A percentile compares a stretch with the other conserved stretches of the same genome.
phyloP scores from a whole-genome alignment of 129 eudicot species.

The Pseudognaphalium luteoalbum region DNA sequence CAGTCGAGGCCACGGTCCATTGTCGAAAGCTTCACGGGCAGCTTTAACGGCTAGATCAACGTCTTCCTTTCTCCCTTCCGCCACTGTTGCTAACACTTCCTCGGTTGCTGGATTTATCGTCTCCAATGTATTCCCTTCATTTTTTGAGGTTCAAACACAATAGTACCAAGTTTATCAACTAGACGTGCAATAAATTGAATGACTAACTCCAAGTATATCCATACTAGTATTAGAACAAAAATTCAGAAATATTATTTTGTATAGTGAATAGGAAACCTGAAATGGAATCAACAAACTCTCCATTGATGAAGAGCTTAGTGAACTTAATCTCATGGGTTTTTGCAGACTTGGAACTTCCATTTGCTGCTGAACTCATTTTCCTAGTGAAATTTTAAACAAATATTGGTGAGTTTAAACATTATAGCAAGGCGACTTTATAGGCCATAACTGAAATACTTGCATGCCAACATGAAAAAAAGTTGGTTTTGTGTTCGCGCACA shows the following conservation, averaged over 20 bases:
- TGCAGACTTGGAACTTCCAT: background rate
- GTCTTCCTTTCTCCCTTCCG: slow-evolving; percentile 77
- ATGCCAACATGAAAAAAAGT: no score
- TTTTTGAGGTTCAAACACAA: background rate
- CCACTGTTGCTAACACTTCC: slow-evolving; percentile 53
- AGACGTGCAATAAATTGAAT: background rate
- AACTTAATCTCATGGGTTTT: slow-evolving; percentile 4
- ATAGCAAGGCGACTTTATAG: background rate
- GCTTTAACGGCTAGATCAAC: slow-evolving; percentile 87
- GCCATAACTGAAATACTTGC: no score
- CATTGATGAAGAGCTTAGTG: slow-evolving; percentile 6
- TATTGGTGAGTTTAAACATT: background rate
- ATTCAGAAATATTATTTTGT: background rate
- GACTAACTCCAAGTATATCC: no score
- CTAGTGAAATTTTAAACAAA: background rate
- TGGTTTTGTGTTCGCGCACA: no score
- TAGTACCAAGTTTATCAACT: background rate
- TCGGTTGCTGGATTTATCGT: slow-evolving; percentile 76
- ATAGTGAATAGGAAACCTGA: slow-evolving; percentile 38
- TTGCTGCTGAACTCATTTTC: background rate
- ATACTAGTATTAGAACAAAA: background rate
- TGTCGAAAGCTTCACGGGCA: slow-evolving; percentile 89
- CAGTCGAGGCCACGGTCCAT: slow-evolving; percentile 95
- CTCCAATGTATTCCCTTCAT: slow-evolving; percentile 64
- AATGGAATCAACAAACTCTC: slow-evolving; percentile 15